Conservation (phyloP, 305 asterid genomes). For the Rubia tinctorum region DNA sequence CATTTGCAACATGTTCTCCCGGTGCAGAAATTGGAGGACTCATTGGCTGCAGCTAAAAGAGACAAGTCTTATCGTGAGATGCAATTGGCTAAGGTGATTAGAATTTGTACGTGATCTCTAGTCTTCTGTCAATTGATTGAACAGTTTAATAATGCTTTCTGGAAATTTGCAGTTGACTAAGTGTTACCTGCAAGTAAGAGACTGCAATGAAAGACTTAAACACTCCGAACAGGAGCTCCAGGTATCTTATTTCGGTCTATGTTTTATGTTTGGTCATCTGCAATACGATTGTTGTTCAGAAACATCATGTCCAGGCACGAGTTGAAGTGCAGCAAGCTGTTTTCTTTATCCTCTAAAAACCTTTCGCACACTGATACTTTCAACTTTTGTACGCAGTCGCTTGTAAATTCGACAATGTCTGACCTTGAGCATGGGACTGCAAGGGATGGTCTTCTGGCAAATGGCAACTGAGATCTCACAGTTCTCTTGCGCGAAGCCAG, state of each 20-base stretch:
- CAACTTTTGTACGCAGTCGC: constrained; percentile 21
- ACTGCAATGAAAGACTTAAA: constrained; percentile 53
- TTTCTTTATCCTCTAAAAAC: background rate
- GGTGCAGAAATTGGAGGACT: constrained; percentile 1
- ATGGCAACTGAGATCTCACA: constrained; percentile 8
- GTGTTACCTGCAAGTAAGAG: constrained; percentile 56
- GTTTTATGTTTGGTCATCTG: background rate
- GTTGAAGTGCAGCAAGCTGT: background rate
- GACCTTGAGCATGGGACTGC: constrained; percentile 23
- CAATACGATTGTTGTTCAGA: background rate
- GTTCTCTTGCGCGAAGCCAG: background rate
- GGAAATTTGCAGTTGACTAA: constrained; percentile 53
- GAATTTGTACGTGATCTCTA: no score
- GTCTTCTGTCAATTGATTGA: constrained; percentile 12
- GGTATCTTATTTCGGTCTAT: constrained; percentile 33
- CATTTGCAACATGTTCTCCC: background rate
- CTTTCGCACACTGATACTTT: background rate
- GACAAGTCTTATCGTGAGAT: constrained; percentile 5
- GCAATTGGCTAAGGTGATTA: constrained; percentile 74
- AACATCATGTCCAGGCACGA: no score
- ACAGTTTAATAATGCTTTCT: constrained; percentile 12
- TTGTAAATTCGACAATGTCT: constrained; percentile 25
- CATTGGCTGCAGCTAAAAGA: background rate
- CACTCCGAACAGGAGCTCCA: constrained; percentile 61
- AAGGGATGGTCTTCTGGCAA: constrained; percentile 21